Evolutionary conservation across 108 stramenopile genomes (phyloP), one percentile per base, ranked within the genome.

Genomic region (Bacterosira constricta): DNA sequence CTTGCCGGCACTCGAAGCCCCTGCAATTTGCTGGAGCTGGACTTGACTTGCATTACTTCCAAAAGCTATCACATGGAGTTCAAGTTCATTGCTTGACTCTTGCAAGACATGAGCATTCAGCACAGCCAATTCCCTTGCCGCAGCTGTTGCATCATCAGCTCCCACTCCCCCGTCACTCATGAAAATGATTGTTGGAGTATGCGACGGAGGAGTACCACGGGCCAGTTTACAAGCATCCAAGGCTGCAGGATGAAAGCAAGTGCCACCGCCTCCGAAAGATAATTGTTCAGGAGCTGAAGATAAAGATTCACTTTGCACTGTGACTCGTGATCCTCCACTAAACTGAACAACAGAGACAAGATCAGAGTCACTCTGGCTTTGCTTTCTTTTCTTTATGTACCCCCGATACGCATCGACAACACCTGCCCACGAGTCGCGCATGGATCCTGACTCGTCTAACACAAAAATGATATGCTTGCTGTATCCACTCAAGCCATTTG

Each of bases 61-160:
- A 75, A 87, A 87, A 39, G 63, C 83, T 71, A 87, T 84, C 26
- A 87, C 86, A 66, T 87, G 83, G n/a, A 87, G 78, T 51, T 82
- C 81, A 38, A 87, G 72, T 54, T 82, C 81, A n/a, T 69, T 66
- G 27, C 66, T 55, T 21, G 36, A 44, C 3, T 31, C 29, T 45
- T 13, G 36, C 9, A n/a, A 29, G 32, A 84, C 53, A 13, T 67
- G 11, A 12, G 12, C 37, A 29, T 82, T 82, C 45, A 84, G 36
- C n/a, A 57, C 3, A 4, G 77, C 52, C 60, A 87, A 84, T 26
- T 71, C 71, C 25, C 53, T 45, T 6, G 83, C 76, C 41, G 86
- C 83, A 8, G 54, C 45, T 6, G 49, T 27, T 32, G 86, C 71
- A 69, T 87, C 86, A 38, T 26, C 2, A 38, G 86, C 65, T 39